Evolutionary conservation across 192 early-diverging fungal species (phyloP).

Genomic region (Chytriomyces hyalinus): DNA sequence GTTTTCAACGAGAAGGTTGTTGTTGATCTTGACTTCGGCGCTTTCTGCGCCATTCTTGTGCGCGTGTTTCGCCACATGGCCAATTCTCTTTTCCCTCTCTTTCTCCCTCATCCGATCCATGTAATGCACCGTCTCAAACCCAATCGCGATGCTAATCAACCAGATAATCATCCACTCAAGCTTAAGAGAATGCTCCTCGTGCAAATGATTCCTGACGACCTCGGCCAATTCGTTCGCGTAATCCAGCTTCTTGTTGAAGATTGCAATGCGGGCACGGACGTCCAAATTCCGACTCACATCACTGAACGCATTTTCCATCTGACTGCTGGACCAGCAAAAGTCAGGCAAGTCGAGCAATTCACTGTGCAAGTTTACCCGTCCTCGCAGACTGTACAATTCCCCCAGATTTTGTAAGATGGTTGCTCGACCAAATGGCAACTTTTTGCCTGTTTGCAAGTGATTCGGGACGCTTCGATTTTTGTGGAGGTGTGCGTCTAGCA

Average conservation of each 20-base stretch:
- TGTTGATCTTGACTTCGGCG: too few species aligned
- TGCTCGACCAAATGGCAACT: slow-evolving; percentile 49
- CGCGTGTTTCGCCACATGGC: too few species aligned
- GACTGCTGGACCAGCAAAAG: slow-evolving; percentile 60
- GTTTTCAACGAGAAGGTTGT: too few species aligned
- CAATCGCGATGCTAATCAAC: slow-evolving; percentile 51
- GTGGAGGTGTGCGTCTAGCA: slow-evolving; percentile 58
- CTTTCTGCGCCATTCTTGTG: too few species aligned
- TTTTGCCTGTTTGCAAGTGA: slow-evolving; percentile 52
- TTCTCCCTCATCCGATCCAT: slow-evolving; percentile 18
- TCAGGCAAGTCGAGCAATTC: slow-evolving; percentile 68
- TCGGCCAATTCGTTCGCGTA: slow-evolving; percentile 69
- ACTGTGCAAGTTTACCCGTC: slow-evolving; percentile 59
- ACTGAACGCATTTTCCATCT: slow-evolving; percentile 60
- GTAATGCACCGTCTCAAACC: slow-evolving; percentile 47
- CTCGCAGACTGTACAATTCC: slow-evolving; percentile 57
- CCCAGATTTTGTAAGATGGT: slow-evolving; percentile 59
- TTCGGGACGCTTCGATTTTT: slow-evolving; percentile 54
- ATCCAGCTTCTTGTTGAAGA: slow-evolving; percentile 72
- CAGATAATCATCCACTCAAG: slow-evolving; percentile 56
- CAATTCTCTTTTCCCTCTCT: not conserved
- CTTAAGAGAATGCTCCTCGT: slow-evolving; percentile 56
- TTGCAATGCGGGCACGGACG: slow-evolving; percentile 57
- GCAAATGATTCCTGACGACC: slow-evolving; percentile 58
- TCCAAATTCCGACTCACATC: slow-evolving; percentile 58